Evolutionary conservation across 345 rosid species (phyloP).

Genomic region (Camelina neglecta): DNA sequence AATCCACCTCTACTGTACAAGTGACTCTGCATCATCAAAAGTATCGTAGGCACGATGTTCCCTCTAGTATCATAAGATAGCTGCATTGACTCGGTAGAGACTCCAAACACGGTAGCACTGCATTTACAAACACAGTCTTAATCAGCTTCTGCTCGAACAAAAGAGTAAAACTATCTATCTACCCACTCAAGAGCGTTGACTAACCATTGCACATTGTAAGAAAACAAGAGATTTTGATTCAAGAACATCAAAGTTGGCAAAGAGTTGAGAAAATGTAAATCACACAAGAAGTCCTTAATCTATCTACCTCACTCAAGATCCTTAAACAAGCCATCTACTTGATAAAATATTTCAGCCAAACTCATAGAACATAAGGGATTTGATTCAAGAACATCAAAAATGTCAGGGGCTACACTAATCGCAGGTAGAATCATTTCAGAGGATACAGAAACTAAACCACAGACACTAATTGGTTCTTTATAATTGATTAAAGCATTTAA

Average conservation of each 20-base stretch:
- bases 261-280: not conserved
- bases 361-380: not conserved
- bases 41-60: conserved; percentile 88
- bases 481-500: too few relatives aligned
- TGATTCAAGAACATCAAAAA: conserved; percentile 24
- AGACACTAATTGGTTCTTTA: not conserved
- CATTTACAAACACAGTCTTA: conserved; percentile 33
- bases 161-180: not conserved
- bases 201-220: not conserved
- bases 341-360: not conserved
- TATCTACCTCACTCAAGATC: conserved; percentile 9
- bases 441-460: conserved; percentile 13
- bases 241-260: not conserved
- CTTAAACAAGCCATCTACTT: not conserved
- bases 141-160: conserved; percentile 3
- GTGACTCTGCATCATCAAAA: conserved; percentile 92
- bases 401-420: not conserved
- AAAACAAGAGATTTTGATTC: not conserved
- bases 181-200: not conserved
- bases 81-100: conserved; percentile 97
- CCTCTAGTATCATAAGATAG: conserved; percentile 90
- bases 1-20: conserved; percentile 84
- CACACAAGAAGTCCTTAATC: not conserved
- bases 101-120: conserved; percentile 96
- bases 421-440: not conserved